These are phyloP conservation scores for Thraustochytrium sp. DNA, from an alignment of 352 stramenopile genomes.

Conservation along the genomic window DNA sequence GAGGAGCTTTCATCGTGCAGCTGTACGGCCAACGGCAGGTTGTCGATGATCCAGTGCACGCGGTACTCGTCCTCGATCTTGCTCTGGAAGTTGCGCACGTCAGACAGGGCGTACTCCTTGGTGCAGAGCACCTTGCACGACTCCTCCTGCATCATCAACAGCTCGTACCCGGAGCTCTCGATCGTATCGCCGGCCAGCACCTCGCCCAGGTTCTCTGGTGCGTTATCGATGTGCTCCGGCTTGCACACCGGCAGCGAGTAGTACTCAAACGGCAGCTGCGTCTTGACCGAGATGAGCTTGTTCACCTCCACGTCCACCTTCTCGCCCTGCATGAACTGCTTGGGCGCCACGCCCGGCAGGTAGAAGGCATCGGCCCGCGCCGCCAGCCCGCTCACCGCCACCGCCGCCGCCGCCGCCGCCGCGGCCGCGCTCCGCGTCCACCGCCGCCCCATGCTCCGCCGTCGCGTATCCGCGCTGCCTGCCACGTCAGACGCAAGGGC, in stretches of 20 bases:
- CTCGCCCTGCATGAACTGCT: slow-evolving; percentile 55
- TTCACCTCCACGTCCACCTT: slow-evolving; percentile 83
- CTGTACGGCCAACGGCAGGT: slow-evolving; percentile 80
- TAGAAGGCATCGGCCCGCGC: slow-evolving; percentile 14
- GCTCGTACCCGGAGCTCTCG: slow-evolving; percentile 93
- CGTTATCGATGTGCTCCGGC: slow-evolving; percentile 84
- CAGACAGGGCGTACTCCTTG: slow-evolving; percentile 48
- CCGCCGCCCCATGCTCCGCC: too few relatives aligned
- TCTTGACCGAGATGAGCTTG: slow-evolving; percentile 87
- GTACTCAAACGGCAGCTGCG: slow-evolving; percentile 92
- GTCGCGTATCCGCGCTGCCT: too few relatives aligned
- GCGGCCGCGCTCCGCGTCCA: too few relatives aligned
- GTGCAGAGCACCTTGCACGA: slow-evolving; percentile 74
- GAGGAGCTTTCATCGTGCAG: slow-evolving; percentile 58
- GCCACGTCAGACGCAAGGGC: too few relatives aligned
- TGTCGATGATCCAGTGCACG: slow-evolving; percentile 89
- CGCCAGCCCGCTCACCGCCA: too few relatives aligned
- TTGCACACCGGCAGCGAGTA: slow-evolving; percentile 94
- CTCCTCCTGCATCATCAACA: slow-evolving; percentile 87
- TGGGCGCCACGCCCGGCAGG: slow-evolving; percentile 36
- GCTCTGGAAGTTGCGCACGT: slow-evolving; percentile 65
- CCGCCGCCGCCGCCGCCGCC: too few relatives aligned
- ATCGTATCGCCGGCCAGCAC: slow-evolving; percentile 97
- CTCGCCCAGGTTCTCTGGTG: slow-evolving; percentile 97
- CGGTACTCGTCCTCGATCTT: slow-evolving; percentile 58